These are phyloP conservation scores for Centaurea solstitialis DNA, from an alignment of 129 eudicot species.

Conservation along the genomic window DNA sequence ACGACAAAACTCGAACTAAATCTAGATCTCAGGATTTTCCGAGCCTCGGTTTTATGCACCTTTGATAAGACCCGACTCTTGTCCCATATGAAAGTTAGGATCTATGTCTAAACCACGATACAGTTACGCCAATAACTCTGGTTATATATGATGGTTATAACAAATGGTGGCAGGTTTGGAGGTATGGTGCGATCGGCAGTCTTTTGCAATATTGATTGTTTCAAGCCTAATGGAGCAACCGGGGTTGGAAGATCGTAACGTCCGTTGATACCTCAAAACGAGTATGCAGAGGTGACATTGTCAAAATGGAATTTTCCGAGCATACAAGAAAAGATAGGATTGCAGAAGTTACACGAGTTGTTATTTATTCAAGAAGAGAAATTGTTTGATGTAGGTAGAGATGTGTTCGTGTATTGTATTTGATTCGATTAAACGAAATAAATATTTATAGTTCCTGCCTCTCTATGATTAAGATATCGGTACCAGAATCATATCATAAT, in stretches of 20 bases:
- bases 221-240: conserved; percentile 69
- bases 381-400: conserved; percentile 26
- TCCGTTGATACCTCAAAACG: too few relatives aligned
- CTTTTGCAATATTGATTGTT: conserved; percentile 89
- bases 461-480: conserved; percentile 7
- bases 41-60: too few relatives aligned
- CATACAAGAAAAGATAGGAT: conserved; percentile 9
- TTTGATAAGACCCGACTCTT: too few relatives aligned
- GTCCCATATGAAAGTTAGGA: too few relatives aligned
- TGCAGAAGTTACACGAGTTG: background rate
- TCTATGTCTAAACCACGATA: too few relatives aligned
- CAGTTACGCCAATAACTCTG: too few relatives aligned
- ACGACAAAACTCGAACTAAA: too few relatives aligned
- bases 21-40: too few relatives aligned
- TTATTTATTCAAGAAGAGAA: background rate
- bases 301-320: background rate
- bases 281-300: too few relatives aligned
- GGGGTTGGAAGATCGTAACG: conserved; percentile 46
- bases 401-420: conserved; percentile 17
- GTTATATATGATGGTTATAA: conserved; percentile 10
- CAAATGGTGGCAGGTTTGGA: conserved; percentile 77
- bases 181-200: conserved; percentile 85
- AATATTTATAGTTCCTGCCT: conserved; percentile 25
- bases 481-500: background rate
- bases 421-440: conserved; percentile 24